Conservation (phyloP, 2,329 filamentous ascomycete species). For the Daldinia sp. region DNA sequence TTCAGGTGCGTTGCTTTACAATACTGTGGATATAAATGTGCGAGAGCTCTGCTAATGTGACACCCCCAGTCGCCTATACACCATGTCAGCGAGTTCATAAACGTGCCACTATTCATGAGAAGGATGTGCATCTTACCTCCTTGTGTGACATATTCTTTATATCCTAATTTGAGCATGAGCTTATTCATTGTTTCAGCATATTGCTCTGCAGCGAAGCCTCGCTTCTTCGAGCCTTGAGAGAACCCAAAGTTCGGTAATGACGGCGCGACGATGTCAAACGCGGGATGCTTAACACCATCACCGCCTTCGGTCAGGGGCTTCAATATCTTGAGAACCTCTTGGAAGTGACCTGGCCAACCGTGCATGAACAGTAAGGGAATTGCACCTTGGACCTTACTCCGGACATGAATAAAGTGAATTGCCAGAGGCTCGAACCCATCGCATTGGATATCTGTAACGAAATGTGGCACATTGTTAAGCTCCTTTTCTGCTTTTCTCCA, state of each 20-base stretch:
- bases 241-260: constrained; percentile 68
- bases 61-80: constrained; percentile 75
- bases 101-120: neutral
- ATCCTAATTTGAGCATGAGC: constrained; percentile 76
- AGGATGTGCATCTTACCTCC: constrained; percentile 38
- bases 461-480: constrained; percentile 54
- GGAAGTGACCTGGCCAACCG: constrained; percentile 73
- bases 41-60: constrained; percentile 72
- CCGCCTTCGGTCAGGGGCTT: constrained; percentile 56
- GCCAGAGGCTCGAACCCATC: constrained; percentile 54
- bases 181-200: constrained; percentile 75
- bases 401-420: constrained; percentile 56
- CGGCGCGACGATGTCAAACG: constrained; percentile 69
- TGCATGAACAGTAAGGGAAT: constrained; percentile 53
- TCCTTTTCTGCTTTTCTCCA: constrained; percentile 53
- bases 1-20: constrained; percentile 74
- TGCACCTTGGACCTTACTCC: constrained; percentile 48
- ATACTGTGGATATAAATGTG: constrained; percentile 67
- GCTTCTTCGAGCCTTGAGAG: constrained; percentile 57
- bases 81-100: neutral
- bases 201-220: constrained; percentile 68
- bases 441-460: constrained; percentile 53
- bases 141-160: constrained; percentile 64
- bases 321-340: constrained; percentile 74
- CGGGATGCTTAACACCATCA: constrained; percentile 50